Evolutionary conservation across 805 yeast genomes (phyloP), one percentile per base, ranked within the genome.

Genomic region (Pichia phayaonensis): DNA sequence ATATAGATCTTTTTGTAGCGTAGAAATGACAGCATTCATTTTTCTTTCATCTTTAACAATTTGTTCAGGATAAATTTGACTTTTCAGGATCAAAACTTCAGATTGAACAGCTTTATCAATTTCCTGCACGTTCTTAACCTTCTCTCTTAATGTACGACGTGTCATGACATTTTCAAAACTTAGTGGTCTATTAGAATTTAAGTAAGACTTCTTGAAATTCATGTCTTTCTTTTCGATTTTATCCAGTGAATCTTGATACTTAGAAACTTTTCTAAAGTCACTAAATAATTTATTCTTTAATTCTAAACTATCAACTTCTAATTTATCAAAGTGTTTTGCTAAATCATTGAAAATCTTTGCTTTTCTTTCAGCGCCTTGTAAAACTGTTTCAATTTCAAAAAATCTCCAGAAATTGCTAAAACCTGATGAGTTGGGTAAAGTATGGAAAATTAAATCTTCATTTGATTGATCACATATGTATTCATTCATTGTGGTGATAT

Each of bases 401-500:
- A 68, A 49, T 49, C 65, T 64, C 72, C 72, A 67, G 27, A 48
- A 56, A 1, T 54, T 46, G 2, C 66, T 65, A 41, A 52, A 61
- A 13, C 51, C 48, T 6, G 64, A 42, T 2, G 66, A 58, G 4
- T 45, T 48, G 21, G 56, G 53, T 12, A 56, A 34, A 0, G 68
- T 57, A 47, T 67, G 68, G 10, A 29, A 44, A 10, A 55, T 45
- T 12, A 57, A 21, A 5, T 49, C 49, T 1, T 47, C 49, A 16
- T 56, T 45, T 6, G 53, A 29, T 26, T 68, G 69, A 41, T 61
- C 64, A 4, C 31, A 22, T 16, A 69, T 31, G 42, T 61, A 68
- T 8, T 36, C 48, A n/a, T 52, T 55, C 20, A 62, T 40, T 2
- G 53, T 38, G 16, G 24, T 23, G 3, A 61, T 42, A 44, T 68